phyloP scores from a whole-genome alignment of 2,329 filamentous ascomycete species.

The Colletotrichum sp. region DNA sequence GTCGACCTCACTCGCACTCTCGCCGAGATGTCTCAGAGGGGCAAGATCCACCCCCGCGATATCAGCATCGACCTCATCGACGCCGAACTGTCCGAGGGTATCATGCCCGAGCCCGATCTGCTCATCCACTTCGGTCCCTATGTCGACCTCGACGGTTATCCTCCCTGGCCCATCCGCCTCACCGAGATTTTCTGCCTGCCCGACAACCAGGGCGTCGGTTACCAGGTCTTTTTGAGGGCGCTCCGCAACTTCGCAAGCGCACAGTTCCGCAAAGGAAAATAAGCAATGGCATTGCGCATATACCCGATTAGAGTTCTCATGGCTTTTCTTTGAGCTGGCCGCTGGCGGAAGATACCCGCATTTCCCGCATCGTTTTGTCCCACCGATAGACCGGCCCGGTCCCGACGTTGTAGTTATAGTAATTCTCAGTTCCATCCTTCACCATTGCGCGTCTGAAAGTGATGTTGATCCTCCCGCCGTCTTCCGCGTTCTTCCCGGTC shows the following conservation, averaged over 20 bases:
- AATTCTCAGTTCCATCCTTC: slow-evolving; percentile 78
- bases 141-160: slow-evolving; percentile 87
- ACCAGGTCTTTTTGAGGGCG: slow-evolving; percentile 89
- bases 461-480: slow-evolving; percentile 75
- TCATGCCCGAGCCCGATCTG: slow-evolving; percentile 90
- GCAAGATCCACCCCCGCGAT: slow-evolving; percentile 81
- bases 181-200: slow-evolving; percentile 89
- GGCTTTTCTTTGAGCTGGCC: slow-evolving; percentile 26
- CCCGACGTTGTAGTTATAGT: slow-evolving; percentile 85
- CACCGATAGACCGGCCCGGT: slow-evolving; percentile 71
- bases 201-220: slow-evolving; percentile 85
- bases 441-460: slow-evolving; percentile 77
- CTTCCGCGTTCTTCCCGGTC: slow-evolving; percentile 65
- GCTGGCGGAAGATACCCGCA: slow-evolving; percentile 36
- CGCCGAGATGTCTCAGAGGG: slow-evolving; percentile 91
- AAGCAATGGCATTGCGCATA: slow-evolving; percentile 26
- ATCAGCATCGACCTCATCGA: slow-evolving; percentile 88
- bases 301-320: slow-evolving; percentile 10
- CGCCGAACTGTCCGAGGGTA: slow-evolving; percentile 78
- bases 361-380: slow-evolving; percentile 60
- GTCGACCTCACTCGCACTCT: slow-evolving; percentile 95
- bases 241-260: slow-evolving; percentile 85
- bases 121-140: slow-evolving; percentile 85
- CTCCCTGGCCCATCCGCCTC: slow-evolving; percentile 93
- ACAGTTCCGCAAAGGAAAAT: slow-evolving; percentile 84